phyloP scores from a whole-genome alignment of 1,284 basidiomycete genomes.

The Vanrija pseudolonga region DNA sequence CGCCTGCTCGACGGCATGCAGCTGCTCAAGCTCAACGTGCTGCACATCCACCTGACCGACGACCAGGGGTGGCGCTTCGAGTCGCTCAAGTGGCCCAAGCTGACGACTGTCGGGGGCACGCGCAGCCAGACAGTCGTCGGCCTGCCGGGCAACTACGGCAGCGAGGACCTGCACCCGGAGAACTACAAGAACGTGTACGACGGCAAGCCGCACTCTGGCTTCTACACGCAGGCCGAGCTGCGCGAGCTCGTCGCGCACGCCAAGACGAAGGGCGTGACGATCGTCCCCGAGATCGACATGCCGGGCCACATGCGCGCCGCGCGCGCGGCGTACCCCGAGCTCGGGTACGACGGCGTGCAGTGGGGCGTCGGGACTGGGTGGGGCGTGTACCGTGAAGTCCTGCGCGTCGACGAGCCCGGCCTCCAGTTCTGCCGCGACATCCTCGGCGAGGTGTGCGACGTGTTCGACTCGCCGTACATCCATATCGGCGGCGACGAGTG shows the following conservation, averaged over 20 bases:
- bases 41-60: conserved; percentile 20
- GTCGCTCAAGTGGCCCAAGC: conserved; percentile 16
- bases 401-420: conserved; percentile 16
- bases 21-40: conserved; percentile 15
- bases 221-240: conserved; percentile 18
- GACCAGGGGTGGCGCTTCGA: conserved; percentile 25
- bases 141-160: conserved; percentile 4
- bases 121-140: conserved; percentile 13
- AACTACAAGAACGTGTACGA: conserved; percentile 16
- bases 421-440: conserved; percentile 14
- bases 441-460: conserved; percentile 17
- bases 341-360: conserved; percentile 13
- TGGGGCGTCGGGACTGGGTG: conserved; percentile 3
- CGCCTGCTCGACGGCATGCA: conserved; percentile 13
- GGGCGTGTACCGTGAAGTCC: conserved; percentile 19
- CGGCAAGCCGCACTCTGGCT: conserved; percentile 13
- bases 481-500: conserved; percentile 19
- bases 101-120: conserved; percentile 7
- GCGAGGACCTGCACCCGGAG: conserved; percentile 15
- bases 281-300: conserved; percentile 23
- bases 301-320: conserved; percentile 22
- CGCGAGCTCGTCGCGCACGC: conserved; percentile 10
- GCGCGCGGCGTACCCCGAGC: conserved; percentile 19
- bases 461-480: conserved; percentile 12
- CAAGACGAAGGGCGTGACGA: conserved; percentile 8